Evolutionary conservation across 495 filamentous ascomycete species (phyloP), one percentile per base, ranked within the genome.

Genomic region (Tuber aestivum): DNA sequence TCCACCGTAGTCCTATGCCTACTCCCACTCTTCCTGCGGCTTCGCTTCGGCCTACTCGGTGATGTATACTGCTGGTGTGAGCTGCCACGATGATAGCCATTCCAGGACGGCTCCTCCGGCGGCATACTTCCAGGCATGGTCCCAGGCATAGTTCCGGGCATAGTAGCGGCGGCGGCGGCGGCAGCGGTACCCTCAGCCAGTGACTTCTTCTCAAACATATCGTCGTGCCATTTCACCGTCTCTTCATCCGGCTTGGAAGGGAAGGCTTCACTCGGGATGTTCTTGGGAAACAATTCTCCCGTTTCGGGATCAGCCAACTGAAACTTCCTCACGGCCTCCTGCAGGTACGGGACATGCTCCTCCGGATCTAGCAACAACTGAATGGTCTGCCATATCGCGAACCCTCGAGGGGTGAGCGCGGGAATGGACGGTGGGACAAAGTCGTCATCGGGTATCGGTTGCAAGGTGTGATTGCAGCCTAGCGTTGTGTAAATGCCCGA

Each of bases 351-450:
- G 2, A 92, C 91, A 85, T 98, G 95, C 80, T 95, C 92, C 77
- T 93, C 91, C 3, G 96, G 95, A 72, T 91, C 92, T 20, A 98
- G 88, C 42, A 98, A 87, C 41, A 97, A 85, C 84, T 98, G 94
- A 23, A 99, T 94, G 3, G 92, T 92, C 86, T 97, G 93, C 94
- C 95, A 99, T 81, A 91, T 90, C 61, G 95, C 91, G 83, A 97
- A 99, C 38, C 95, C 95, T 77, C 88, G 89, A 0, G 87, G 86
- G 56, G 94, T 94, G 74, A 99, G 85, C 21, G 93, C 92, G 16
- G 95, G 95, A 50, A 97, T 87, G 1, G 88, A 89, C 0, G 95
- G 95, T 18, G 90, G 84, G 3, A 88, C 87, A 81, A 91, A 97
- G 69, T 92, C 90, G 78, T 94, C 89, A 20, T 86, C 84, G 32